Conservation (phyloP, 495 filamentous ascomycete genomes). For the Talaromyces adpressus region DNA sequence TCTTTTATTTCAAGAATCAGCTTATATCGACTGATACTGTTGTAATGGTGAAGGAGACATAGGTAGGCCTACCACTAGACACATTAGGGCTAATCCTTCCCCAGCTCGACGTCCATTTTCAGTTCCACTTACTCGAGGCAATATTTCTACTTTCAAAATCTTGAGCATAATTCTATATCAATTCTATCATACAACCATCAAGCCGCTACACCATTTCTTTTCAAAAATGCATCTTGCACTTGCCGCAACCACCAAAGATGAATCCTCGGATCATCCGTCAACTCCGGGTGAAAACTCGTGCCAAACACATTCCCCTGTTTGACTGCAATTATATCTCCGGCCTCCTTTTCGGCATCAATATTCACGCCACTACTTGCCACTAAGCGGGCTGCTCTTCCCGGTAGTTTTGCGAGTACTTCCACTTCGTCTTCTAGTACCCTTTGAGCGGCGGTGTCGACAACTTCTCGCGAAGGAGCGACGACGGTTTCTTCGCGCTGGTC, state of each 20-base stretch:
- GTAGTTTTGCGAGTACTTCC: slow-evolving; percentile 43
- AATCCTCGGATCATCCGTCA: slow-evolving; percentile 83
- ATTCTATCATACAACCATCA: slow-evolving; percentile 16
- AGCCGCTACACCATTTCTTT: slow-evolving; percentile 13
- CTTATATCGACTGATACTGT: too few species aligned
- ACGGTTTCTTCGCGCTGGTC: slow-evolving; percentile 50
- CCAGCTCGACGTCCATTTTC: neutral
- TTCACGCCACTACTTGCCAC: slow-evolving; percentile 28
- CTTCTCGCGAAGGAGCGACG: slow-evolving; percentile 54
- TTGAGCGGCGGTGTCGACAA: slow-evolving; percentile 33
- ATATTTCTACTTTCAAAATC: neutral
- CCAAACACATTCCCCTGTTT: slow-evolving; percentile 91
- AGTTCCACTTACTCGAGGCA: neutral
- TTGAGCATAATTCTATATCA: neutral
- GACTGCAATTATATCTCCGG: slow-evolving; percentile 85
- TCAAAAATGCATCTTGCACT: slow-evolving; percentile 42
- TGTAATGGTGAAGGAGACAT: too few species aligned
- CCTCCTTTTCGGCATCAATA: slow-evolving; percentile 35
- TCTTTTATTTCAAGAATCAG: too few species aligned
- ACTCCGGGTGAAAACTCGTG: slow-evolving; percentile 93
- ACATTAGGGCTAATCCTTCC: neutral
- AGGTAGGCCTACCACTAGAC: neutral
- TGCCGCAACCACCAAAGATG: slow-evolving; percentile 89
- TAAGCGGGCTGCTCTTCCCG: slow-evolving; percentile 35
- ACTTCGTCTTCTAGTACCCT: slow-evolving; percentile 38